Evolutionary conservation across 2,329 filamentous ascomycete genomes (phyloP), one percentile per base, ranked within the genome.

Genomic region (Neocatenulostroma microsporum): DNA sequence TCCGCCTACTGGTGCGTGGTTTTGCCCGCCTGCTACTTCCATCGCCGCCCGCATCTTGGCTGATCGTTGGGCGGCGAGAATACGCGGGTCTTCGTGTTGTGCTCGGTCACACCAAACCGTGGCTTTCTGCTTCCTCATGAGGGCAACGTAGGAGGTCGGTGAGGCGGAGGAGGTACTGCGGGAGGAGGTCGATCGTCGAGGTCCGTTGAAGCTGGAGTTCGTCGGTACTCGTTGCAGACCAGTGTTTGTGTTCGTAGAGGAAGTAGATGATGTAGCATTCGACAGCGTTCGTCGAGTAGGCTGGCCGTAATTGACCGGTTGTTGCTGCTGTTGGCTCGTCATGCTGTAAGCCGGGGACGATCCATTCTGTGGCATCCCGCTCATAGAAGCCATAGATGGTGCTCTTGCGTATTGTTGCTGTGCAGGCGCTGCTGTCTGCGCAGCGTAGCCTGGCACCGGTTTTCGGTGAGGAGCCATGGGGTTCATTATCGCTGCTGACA

Each of bases 91-190:
- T 62, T 96, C 87, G 44, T 84, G 80, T 60, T 98, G 91, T 8
- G 89, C 76, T 36, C 88, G 82, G 58, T 96, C 91, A 67, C 88
- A 95, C 91, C 91, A 98, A 4, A 98, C 91, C 0, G 91, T 98
- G 21, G 87, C 91, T 61, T 96, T 96, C 64, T 98, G 91, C 60
- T 88, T 89, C 45, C 91, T 79, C 66, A 98, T 81, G n/a, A 95
- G 73, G 23, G 91, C 88, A 34, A 98, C 91, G 62, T 98, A 98
- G 47, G 86, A 80, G n/a, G 73, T 73, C 2, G 82, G 66, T 44
- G 75, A 74, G 12, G 68, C 58, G 33, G 66, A 68, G 37, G 67
- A 20, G 15, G 61, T 54, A 15, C 85, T 93, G 51, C 85, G 79
- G 34, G 82, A 83, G 3, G 86, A 94, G 20, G 80, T 84, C 19